These are phyloP conservation scores for Fennellomyces sp. DNA, from an alignment of 371 early-diverging fungal species.

Conservation along the genomic window DNA sequence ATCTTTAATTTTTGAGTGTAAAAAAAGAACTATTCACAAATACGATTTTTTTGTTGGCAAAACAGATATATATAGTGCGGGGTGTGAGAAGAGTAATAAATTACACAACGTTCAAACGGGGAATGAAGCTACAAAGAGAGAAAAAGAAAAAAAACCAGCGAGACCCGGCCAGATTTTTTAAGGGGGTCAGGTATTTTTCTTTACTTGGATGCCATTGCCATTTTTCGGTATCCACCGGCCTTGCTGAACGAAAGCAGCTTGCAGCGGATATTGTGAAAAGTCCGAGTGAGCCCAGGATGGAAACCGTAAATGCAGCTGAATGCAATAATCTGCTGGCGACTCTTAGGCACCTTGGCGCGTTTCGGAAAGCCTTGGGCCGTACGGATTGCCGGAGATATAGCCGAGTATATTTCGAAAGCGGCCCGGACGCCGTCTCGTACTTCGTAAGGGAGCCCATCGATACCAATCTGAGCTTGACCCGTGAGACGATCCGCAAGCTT, in stretches of 20 bases:
- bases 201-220: too few species aligned
- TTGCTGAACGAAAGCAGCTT: not conserved
- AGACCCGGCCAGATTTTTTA: too few species aligned
- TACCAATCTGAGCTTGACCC: slow-evolving; percentile 39
- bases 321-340: slow-evolving; percentile 41
- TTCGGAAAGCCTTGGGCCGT: slow-evolving; percentile 35
- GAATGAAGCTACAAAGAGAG: too few species aligned
- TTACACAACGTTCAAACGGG: too few species aligned
- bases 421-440: slow-evolving; percentile 43
- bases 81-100: too few species aligned
- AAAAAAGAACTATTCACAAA: too few species aligned
- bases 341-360: slow-evolving; percentile 42
- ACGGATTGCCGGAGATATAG: slow-evolving; percentile 40
- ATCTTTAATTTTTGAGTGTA: too few species aligned
- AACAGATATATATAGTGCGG: too few species aligned
- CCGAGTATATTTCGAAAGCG: slow-evolving; percentile 51
- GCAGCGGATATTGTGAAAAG: slow-evolving; percentile 15
- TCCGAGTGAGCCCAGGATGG: slow-evolving; percentile 24
- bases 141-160: too few species aligned
- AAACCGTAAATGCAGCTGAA: slow-evolving; percentile 45
- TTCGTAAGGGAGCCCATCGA: slow-evolving; percentile 39
- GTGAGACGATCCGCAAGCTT: slow-evolving; percentile 28
- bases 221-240: not conserved
- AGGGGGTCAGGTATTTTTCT: too few species aligned
- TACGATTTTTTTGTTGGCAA: too few species aligned